Evolutionary conservation across 306 rosid genomes (phyloP).

Genomic region (Pterocarpus santalinus): DNA sequence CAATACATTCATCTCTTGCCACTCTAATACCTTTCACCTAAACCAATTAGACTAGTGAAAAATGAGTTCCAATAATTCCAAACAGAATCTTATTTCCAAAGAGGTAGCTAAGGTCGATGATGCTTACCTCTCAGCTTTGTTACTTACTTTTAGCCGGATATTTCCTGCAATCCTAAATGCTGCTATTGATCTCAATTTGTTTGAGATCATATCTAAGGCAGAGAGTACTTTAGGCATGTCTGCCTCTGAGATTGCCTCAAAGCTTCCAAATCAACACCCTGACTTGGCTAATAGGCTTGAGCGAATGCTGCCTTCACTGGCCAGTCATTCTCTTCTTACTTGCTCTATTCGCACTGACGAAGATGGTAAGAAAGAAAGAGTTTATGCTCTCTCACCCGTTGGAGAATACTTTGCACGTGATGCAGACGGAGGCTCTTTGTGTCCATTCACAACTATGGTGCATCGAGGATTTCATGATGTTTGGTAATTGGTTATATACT

Average conservation of each 20-base stretch:
- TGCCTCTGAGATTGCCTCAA: slow-evolving; percentile 42
- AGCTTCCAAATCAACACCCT: slow-evolving; percentile 28
- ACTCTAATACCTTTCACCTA: no score
- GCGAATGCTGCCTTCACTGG: slow-evolving; percentile 20
- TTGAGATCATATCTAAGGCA: slow-evolving; percentile 45
- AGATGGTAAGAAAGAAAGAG: slow-evolving; percentile 41
- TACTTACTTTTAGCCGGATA: no score
- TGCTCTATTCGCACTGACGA: slow-evolving; percentile 41
- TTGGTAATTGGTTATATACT: slow-evolving; percentile 26
- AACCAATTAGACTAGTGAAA: no score
- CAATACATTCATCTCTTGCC: no score
- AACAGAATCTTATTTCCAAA: no score
- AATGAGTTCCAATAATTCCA: no score
- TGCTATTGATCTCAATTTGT: slow-evolving; percentile 36
- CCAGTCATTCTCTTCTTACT: slow-evolving; percentile 18
- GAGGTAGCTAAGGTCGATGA: no score
- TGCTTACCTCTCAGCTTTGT: no score
- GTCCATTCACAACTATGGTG: slow-evolving; percentile 1
- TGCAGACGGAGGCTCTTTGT: background rate
- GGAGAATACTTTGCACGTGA: background rate
- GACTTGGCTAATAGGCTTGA: slow-evolving; percentile 33
- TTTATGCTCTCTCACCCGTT: slow-evolving; percentile 14
- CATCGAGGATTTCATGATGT: background rate
- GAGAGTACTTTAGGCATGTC: background rate
- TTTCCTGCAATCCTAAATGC: no score